These are phyloP conservation scores for Mycena amicta DNA, from an alignment of 768 basidiomycete species.

Conservation along the genomic window DNA sequence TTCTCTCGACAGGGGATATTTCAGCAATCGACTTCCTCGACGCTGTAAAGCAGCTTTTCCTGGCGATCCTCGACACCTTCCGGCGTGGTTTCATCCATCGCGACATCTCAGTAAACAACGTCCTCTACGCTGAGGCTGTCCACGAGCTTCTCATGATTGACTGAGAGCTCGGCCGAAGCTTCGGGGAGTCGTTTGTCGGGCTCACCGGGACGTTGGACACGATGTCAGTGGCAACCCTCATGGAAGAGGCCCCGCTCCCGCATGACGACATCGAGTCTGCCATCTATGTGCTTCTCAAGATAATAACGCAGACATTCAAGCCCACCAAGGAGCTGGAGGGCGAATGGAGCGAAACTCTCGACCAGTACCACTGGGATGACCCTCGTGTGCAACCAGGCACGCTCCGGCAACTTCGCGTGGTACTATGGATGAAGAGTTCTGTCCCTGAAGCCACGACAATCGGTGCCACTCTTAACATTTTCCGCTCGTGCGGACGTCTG, in stretches of 20 bases:
- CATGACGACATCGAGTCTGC: conserved; percentile 18
- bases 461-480: not conserved
- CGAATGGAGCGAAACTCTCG: conserved; percentile 4
- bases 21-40: conserved; percentile 4
- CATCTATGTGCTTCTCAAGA: conserved; percentile 15
- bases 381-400: not conserved
- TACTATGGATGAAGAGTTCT: not conserved
- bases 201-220: conserved; percentile 15
- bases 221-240: conserved; percentile 11
- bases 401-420: not conserved
- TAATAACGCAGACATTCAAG: conserved; percentile 6
- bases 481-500: conserved; percentile 1
- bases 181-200: not conserved
- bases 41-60: conserved; percentile 6
- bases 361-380: conserved; percentile 1
- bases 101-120: conserved; percentile 12
- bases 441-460: not conserved
- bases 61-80: conserved; percentile 8
- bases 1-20: too few relatives aligned
- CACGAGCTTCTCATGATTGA: conserved; percentile 9
- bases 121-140: conserved; percentile 2
- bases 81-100: conserved; percentile 9
- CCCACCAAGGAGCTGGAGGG: conserved; percentile 1
- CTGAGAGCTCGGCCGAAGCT: conserved; percentile 14
- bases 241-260: conserved; percentile 3